Evolutionary conservation across 1,139 yeast species (phyloP).

Genomic region (Magnusiomyces fungicola): DNA sequence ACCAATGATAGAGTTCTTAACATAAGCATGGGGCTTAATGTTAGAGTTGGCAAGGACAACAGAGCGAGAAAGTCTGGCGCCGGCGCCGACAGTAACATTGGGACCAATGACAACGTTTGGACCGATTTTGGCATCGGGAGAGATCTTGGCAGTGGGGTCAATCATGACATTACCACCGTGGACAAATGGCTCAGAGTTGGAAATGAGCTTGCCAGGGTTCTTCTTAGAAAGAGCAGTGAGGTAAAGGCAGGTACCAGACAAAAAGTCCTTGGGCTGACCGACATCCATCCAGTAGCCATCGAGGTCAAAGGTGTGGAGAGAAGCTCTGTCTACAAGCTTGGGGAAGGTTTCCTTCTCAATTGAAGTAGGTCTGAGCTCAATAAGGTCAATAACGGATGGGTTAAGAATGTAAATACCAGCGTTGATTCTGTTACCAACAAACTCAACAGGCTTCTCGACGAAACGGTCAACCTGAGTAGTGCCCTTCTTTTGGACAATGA

Average conservation of each 20-base stretch:
- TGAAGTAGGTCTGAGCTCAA: conserved; percentile 96
- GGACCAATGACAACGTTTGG: conserved; percentile 99
- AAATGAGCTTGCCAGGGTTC: conserved; percentile 59
- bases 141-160: conserved; percentile 92
- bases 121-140: conserved; percentile 91
- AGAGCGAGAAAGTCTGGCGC: conserved; percentile 96
- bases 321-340: conserved; percentile 76
- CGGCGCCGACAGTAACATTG: conserved; percentile 91
- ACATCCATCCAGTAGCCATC: conserved; percentile 99
- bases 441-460: conserved; percentile 99
- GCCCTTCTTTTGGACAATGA: conserved; percentile 91
- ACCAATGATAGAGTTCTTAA: conserved; percentile 95
- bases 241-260: conserved; percentile 92
- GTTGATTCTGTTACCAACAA: conserved; percentile 81
- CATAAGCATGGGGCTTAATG: conserved; percentile 97
- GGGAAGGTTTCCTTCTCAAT: conserved; percentile 99
- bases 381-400: conserved; percentile 93
- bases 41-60: conserved; percentile 86
- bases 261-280: conserved; percentile 99
- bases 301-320: conserved; percentile 90
- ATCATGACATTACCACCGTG: conserved; percentile 92
- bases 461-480: conserved; percentile 95
- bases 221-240: conserved; percentile 80
- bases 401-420: conserved; percentile 96
- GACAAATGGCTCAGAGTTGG: conserved; percentile 58